Base-by-base conservation (phyloP, 2,329 filamentous ascomycete genomes). In the Botrytis paeoniae region DNA sequence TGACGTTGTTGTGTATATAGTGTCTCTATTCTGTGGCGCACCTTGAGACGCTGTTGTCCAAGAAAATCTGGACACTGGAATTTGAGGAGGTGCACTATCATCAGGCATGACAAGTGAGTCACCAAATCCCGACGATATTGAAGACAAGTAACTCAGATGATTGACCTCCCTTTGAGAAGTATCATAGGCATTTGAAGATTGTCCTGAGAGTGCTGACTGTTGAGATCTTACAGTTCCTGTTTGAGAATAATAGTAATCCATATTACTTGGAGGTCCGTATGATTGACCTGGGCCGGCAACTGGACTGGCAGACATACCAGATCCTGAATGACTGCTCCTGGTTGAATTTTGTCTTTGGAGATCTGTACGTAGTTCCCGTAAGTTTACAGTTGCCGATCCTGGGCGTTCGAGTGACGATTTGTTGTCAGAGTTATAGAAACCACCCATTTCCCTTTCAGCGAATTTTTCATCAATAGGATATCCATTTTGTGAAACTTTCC, bases 121-220 rank as follows among this genome's bases (percentile, higher is more conserved):
- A 29, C 89, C 89, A 75, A 91, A 91, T 10, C 89, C 89, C 0
- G 89, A 91, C 0, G 89, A 91, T 6, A 91, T 82, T 0, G 89
- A 91, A 0, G 89, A 90, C 45, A 89, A 77, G 65, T 86, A 85
- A 61, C 79, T 80, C 65, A 80, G 69, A 48, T 75, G 78, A 65
- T 78, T 77, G 10, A 73, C 54, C 45, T 78, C 75, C 72, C 74
- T 74, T 62, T 77, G 75, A 3, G 74, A 74, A 32, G 76, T 74
- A 41, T 79, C 74, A 48, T 77, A 78, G 20, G 74, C 73, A 72
- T 77, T 75, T 48, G 75, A 70, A 12, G 76, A 77, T 62, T 77
- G 75, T 14, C 71, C 72, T 10, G 43, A 45, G 18, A 45, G 43
- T 45, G 2, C 43, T 45, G 75, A 60, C 37, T 70, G 43, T 20